Conservation (phyloP, 2,329 filamentous ascomycete genomes). For the Diaporthe nobilis region DNA sequence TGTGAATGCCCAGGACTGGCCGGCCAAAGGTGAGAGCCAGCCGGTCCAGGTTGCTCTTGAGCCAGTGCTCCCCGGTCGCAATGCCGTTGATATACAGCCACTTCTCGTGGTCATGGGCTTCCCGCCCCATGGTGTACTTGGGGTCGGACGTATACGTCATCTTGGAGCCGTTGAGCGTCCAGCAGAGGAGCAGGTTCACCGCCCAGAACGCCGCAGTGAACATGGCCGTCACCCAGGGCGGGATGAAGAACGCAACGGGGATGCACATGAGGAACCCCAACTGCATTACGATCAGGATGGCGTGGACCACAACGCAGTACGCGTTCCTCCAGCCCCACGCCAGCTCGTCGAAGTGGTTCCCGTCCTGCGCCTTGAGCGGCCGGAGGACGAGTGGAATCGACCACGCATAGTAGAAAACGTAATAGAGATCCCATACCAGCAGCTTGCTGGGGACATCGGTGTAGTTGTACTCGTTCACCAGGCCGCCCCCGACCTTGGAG, state of each 20-base stretch:
- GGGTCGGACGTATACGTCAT: conserved; percentile 67
- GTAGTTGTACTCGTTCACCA: conserved; percentile 72
- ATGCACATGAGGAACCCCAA: conserved; percentile 71
- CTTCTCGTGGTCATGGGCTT: conserved; percentile 66
- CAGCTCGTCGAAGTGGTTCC: conserved; percentile 74
- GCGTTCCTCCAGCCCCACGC: conserved; percentile 70
- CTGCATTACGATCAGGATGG: conserved; percentile 71
- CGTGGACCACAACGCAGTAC: conserved; percentile 70
- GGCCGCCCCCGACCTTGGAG: conserved; percentile 69
- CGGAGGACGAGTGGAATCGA: conserved; percentile 72
- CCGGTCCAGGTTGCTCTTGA: conserved; percentile 79
- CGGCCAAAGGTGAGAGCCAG: conserved; percentile 80
- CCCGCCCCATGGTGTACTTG: conserved; percentile 67
- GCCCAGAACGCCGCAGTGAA: conserved; percentile 60
- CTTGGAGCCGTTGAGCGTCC: conserved; percentile 65
- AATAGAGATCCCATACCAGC: conserved; percentile 65
- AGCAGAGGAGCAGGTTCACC: conserved; percentile 66
- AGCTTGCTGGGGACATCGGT: conserved; percentile 69
- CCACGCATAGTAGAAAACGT: conserved; percentile 68
- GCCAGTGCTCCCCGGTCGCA: conserved; percentile 73
- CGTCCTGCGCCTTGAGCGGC: conserved; percentile 67
- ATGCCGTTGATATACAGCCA: conserved; percentile 89
- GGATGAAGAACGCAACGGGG: conserved; percentile 58
- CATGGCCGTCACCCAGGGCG: conserved; percentile 61
- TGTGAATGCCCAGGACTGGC: conserved; percentile 80